phyloP scores from a whole-genome alignment of 257 asterid species.

The Hygrophila difformis region DNA sequence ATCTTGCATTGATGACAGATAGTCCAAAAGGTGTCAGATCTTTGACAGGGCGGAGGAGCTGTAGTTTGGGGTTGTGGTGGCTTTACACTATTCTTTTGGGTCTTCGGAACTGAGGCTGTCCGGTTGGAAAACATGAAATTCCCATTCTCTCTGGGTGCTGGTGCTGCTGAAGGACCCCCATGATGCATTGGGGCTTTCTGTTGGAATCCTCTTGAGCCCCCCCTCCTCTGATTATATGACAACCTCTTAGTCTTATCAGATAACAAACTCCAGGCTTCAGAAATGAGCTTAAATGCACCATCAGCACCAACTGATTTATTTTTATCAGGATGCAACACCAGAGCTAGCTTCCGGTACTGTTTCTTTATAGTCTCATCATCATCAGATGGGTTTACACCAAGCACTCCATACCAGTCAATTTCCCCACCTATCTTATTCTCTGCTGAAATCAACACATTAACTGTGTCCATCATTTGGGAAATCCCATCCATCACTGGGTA shows the following conservation, averaged over 20 bases:
- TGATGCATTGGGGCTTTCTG: conserved; percentile 25
- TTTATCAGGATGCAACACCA: conserved; percentile 52
- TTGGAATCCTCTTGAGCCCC: conserved; percentile 23
- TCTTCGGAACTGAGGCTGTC: conserved; percentile 21
- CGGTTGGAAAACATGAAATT: conserved; percentile 20
- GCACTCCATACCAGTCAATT: conserved; percentile 59
- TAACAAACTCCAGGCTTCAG: conserved; percentile 51
- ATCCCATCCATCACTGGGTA: conserved; percentile 44
- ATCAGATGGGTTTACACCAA: conserved; percentile 37
- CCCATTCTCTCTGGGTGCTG: conserved; percentile 38
- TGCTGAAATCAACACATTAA: conserved; percentile 41
- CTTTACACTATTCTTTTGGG: conserved; percentile 18
- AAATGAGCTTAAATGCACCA: conserved; percentile 49
- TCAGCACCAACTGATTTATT: conserved; percentile 48
- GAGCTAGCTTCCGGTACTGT: conserved; percentile 57
- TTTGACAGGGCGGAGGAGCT: conserved; percentile 20
- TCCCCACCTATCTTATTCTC: conserved; percentile 45
- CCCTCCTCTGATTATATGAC: conserved; percentile 45
- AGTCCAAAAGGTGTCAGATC: conserved; percentile 61
- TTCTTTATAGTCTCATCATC: conserved; percentile 46
- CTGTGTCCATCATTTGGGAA: conserved; percentile 39
- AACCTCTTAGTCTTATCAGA: conserved; percentile 45
- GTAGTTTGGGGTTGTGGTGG: conserved; percentile 19
- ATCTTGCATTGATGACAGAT: conserved; percentile 47
- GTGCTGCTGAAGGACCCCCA: conserved; percentile 32